Percentiles rank a stretch among this genome's conserved stretches.
phyloP scores from a whole-genome alignment of 331 rosid genomes.

The Rhamnella rubrinervis region DNA sequence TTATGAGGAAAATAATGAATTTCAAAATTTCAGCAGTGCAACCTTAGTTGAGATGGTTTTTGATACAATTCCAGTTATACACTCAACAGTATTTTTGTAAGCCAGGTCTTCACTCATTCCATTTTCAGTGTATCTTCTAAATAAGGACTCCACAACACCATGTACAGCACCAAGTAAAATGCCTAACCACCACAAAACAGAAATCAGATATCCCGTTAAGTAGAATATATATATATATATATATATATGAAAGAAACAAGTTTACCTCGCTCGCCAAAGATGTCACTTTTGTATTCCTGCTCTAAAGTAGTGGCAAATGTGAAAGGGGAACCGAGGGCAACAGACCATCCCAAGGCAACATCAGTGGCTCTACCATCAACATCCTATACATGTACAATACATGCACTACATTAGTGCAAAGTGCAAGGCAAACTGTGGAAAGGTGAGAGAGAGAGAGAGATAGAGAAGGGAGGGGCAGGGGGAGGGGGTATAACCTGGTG shows the following conservation, averaged over 20 bases:
- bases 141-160: constrained; percentile 85
- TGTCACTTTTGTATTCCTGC: constrained; percentile 93
- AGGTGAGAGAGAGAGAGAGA: background rate
- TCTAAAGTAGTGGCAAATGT: constrained; percentile 89
- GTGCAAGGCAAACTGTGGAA: background rate
- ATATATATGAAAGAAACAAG: background rate
- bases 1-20: constrained; percentile 1
- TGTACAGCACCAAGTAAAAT: constrained; percentile 96
- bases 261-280: constrained; percentile 93
- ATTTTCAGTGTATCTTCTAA: constrained; percentile 77
- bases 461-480: background rate
- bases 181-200: constrained; percentile 41
- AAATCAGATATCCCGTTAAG: constrained; percentile 16
- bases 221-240: background rate
- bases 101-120: constrained; percentile 84
- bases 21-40: constrained; percentile 15
- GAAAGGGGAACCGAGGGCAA: constrained; percentile 97
- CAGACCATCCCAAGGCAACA: constrained; percentile 91
- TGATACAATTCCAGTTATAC: constrained; percentile 75
- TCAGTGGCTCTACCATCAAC: constrained; percentile 87
- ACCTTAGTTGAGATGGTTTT: constrained; percentile 87
- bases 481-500: constrained; percentile 63
- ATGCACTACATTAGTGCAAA: constrained; percentile 11
- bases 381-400: constrained; percentile 49
- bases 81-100: constrained; percentile 86